Evolutionary conservation across 129 eudicot species (phyloP), one percentile per base, ranked within the genome.

Genomic region (Artemisia tridentata): DNA sequence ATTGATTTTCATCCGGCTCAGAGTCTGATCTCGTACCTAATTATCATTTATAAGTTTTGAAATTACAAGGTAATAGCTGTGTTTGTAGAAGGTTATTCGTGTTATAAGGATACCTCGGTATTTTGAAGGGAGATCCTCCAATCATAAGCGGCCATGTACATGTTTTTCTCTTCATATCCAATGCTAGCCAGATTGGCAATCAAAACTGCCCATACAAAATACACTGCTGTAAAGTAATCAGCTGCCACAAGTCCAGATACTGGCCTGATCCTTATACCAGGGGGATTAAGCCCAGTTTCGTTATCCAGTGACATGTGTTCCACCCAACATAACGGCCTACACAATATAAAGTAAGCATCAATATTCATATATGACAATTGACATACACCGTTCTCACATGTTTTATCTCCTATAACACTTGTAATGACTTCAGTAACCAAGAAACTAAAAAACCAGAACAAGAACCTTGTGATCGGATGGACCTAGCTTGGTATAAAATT

Each of bases 301-400:
- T 88, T 88, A 80, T 84, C 90, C 71, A 88, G 86, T 31, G 95
- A 88, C 89, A 88, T 77, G 73, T 88, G 95, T 60, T 84, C 90
- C 57, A 82, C 75, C 95, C 95, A 88, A 29, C 95, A 88, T 34
- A 34, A 34, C 8, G 43, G 43, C 43, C 43, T 34, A 34, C 41
- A 34, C 43, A 34, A 6, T 34, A 34, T 34, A 34, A 34, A 34
- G 43, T 34, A 34, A 31, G 41, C 7, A 31, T 31, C 41, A 31
- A 31, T 34, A 34, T 34, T 34, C 43, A 34, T 34, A 34, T 34
- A 34, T 0, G 9, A n/a, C n/a, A n/a, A n/a, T n/a, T n/a, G n/a
- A 34, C 43, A 31, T 31, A 31, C 7, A 31, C 41, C 41, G 4
- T 29, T 29, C 53, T 29, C 38, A 29, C 38, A 29, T 29, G 38